Evolutionary conservation across 2,329 filamentous ascomycete genomes (phyloP), one percentile per base, ranked within the genome.

Genomic region (Arthrocladium fulminans): DNA sequence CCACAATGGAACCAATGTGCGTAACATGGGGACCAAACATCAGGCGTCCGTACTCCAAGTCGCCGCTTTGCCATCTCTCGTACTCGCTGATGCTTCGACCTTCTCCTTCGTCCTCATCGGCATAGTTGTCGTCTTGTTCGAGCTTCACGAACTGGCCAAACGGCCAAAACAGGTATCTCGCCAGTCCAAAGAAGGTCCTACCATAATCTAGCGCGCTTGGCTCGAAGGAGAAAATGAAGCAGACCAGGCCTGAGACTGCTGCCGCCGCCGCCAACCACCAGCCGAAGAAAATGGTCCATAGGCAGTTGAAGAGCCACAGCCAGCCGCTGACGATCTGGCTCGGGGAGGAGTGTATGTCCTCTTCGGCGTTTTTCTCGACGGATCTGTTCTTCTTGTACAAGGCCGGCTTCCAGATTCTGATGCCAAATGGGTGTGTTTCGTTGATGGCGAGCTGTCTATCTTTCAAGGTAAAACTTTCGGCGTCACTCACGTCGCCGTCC

Each of bases 371-470:
- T 67, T 94, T 92, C 65, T 97, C 88, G 30, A 98, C 94, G 1
- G 92, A 98, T 49, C 92, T 83, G 59, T 85, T 83, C 67, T 98
- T 98, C 70, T 98, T 98, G 76, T 98, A 98, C 54, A 98, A 67
- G 1, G 92, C 94, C 37, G 92, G 92, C 67, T 98, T 98, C 92
- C 92, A 98, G 54, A 98, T 87, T 64, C 94, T 83, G 63, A 98
- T 97, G 73, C 92, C 92, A 60, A 98, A 98, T 0, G 92, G 92
- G 73, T 98, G 92, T 0, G 92, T 98, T 65, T 95, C 84, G 69
- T 98, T 98, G 73, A 98, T 98, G 56, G 92, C 92, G 64, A 95
- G 83, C 68, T 98, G 92, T 48, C 92, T 81, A 66, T 98, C 92
- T 66, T 94, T 95, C 59, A 98, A 77, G 0, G 92, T 98, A 65